Percentiles rank a stretch among this genome's conserved stretches.
phyloP scores from a whole-genome alignment of 2,329 filamentous ascomycete species.

The Xylaria multiplex region DNA sequence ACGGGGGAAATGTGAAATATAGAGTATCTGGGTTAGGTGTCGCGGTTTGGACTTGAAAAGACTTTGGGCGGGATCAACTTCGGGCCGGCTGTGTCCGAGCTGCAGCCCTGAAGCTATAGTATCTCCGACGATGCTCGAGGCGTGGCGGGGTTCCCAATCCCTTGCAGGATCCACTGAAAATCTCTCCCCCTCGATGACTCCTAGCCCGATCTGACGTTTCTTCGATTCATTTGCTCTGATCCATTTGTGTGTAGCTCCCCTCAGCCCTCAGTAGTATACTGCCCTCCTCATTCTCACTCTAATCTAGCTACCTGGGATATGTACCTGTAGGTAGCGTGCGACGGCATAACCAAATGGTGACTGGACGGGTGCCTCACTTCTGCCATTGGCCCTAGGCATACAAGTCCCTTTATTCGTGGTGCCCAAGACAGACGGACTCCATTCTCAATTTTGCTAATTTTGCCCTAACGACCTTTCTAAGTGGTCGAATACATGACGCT shows the following conservation, averaged over 20 bases:
- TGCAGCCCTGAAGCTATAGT: constrained; percentile 6
- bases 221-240: too few species aligned
- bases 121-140: too few species aligned
- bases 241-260: too few species aligned
- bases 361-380: background rate
- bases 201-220: constrained; percentile 15
- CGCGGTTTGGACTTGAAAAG: too few species aligned
- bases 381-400: background rate
- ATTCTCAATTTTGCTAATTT: background rate
- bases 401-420: background rate
- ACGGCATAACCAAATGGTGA: constrained; percentile 19
- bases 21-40: too few species aligned
- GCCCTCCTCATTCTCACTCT: too few species aligned
- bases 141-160: constrained; percentile 6
- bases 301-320: too few species aligned
- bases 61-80: constrained; percentile 15
- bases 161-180: constrained; percentile 14
- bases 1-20: too few species aligned
- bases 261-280: too few species aligned
- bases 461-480: constrained; percentile 13
- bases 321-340: background rate
- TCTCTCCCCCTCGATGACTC: constrained; percentile 4
- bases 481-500: constrained; percentile 29
- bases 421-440: background rate
- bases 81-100: background rate